Base-by-base conservation (phyloP, 164 flowering plant genomes). In the Stephania japonica region DNA sequence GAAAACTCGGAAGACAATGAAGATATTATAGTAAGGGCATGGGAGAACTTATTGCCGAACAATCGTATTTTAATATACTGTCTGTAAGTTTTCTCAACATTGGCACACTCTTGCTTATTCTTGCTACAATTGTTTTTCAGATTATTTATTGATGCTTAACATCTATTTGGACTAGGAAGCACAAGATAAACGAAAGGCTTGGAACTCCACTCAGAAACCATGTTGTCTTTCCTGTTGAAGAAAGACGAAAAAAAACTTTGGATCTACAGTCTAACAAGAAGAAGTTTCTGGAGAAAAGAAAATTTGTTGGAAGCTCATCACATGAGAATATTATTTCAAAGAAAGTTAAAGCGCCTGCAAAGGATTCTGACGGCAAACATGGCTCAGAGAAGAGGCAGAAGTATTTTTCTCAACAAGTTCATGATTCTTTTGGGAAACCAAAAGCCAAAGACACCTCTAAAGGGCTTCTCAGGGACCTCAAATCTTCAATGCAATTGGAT, bases 31-130 rank as follows among this genome's bases (percentile, higher is more conserved):
- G 73, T 69, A 73, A 88, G 98, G 83, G 98, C 97, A 49, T 94
- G 98, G 98, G 87, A 84, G 16, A 82, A 70, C 78, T 85, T 94
- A 64, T 67, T 94, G 50, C 87, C 84, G 21, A 83, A 87, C 44
- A 70, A 70, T 8, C 72, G 72, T 27, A 27, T 71, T 38, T 71
- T 71, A n/a, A 71, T 61, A 59, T 71, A 71, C 42, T 71, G 73
- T 49, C 61, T 70, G 98, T 94, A 83, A 86, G 91, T 80, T 65
- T 69, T 72, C 69, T 53, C 32, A 16, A 5, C 72, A 8, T 49
- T 26, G 50, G 43, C 13, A 43, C 25, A 18, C 23, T 21, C 44
- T 68, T 68, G 64, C 32, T 65, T n/a, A n/a, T n/a, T 68, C 42
- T 64, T 68, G 64, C 32, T 65, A 25, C 62, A 41, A 65, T 32